A percentile compares a stretch with the other conserved stretches of the same genome.
phyloP scores from a whole-genome alignment of 495 filamentous ascomycete species.

The Glonium stellatum region DNA sequence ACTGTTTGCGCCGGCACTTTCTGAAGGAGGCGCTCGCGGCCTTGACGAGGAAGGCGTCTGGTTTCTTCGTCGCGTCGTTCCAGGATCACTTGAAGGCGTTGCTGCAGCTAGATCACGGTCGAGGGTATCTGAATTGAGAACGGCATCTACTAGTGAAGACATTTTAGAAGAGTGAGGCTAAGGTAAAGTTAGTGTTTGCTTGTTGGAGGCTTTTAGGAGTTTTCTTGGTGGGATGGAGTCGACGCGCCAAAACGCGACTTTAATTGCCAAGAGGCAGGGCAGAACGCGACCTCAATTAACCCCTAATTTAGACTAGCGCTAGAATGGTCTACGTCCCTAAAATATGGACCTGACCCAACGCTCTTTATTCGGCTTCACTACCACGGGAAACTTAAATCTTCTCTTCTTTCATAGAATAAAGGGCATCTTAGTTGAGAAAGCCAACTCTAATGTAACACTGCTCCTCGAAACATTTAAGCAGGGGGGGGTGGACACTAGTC shows the following conservation, averaged over 20 bases:
- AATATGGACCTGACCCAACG: too few relatives aligned
- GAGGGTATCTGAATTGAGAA: constrained; percentile 28
- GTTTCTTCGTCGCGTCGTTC: constrained; percentile 23
- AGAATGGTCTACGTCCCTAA: not conserved
- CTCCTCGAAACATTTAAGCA: too few relatives aligned
- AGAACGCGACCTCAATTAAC: not conserved
- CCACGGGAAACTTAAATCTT: too few relatives aligned
- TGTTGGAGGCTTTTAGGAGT: not conserved
- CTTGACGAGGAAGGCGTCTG: constrained; percentile 47
- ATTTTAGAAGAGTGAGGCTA: constrained; percentile 16
- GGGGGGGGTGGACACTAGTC: too few relatives aligned
- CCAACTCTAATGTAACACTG: too few relatives aligned
- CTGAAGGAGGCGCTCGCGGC: constrained; percentile 58
- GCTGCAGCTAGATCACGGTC: constrained; percentile 23
- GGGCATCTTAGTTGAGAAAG: too few relatives aligned
- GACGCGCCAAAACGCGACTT: constrained; percentile 1
- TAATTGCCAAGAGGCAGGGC: too few relatives aligned
- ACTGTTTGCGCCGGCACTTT: constrained; percentile 55
- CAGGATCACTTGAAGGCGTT: constrained; percentile 32
- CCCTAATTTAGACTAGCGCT: not conserved
- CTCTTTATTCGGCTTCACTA: too few relatives aligned
- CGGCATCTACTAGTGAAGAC: constrained; percentile 33
- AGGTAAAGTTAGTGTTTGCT: constrained; percentile 5
- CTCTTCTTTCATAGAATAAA: too few relatives aligned
- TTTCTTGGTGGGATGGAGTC: not conserved